Evolutionary conservation across 805 yeast genomes (phyloP), one percentile per base, ranked within the genome.

Genomic region (Pichia paraexigua): DNA sequence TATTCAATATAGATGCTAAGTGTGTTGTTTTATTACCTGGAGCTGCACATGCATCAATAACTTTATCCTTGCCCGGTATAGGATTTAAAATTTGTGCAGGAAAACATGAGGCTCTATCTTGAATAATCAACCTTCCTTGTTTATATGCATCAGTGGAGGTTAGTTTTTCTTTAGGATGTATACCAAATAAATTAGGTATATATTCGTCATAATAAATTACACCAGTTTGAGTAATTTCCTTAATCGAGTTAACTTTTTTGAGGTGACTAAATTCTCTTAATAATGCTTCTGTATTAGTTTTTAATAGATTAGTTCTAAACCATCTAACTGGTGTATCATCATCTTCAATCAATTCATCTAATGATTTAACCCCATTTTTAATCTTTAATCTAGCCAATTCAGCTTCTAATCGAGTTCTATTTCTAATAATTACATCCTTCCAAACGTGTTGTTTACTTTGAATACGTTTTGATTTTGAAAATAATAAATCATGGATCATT

Each of bases 1-100:
- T 68, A 4, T 62, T 58, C 22, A 88, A 67, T 47, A 78, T 71
- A 0, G 94, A 80, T 0, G 97, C 96, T 22, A 85, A 70, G 68
- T 92, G 98, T 0, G 97, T 88, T 0, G 99, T 94, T 65, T 94
- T 95, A 67, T 94, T 94, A 6, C 99, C 99, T 5, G 99, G 99
- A 0, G 99, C 99, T 2, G 98, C 91, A 70, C 97, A 91, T 1
- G 97, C 85, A 69, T 94, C 99, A 44, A 94, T 86, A 12, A 90
- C 80, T 24, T 73, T 67, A 53, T 78, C 83, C 12, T 46, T 53
- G 44, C 83, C 85, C 5, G 78, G 72, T 0, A 64, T 50, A 0
- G 92, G 87, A 55, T 79, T 73, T 46, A 94, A 68, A 27, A 94
- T 90, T 54, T 80, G 81, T 0, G 95, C 97, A 0, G 99, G 99